Evolutionary conservation across 768 basidiomycete genomes (phyloP), one percentile per base, ranked within the genome.

Genomic region (Boletus bicolor): DNA sequence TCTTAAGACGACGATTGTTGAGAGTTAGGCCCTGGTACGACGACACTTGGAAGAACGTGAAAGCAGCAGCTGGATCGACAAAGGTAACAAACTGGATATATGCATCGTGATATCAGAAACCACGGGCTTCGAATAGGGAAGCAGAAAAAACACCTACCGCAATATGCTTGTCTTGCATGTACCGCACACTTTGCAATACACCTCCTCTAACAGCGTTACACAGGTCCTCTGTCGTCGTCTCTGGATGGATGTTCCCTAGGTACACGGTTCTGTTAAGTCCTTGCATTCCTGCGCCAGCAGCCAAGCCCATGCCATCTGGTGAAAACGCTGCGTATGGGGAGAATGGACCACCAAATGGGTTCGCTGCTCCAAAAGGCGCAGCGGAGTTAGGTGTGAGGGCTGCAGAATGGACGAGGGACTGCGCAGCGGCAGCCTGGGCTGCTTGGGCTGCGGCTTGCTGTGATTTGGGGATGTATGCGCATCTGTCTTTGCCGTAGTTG

Each of bases 401-500:
- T 1, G 78, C 77, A 17, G 79, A 79, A 21, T 82, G 80, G 7
- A 82, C 80, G 12, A 82, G 75, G 12, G 75, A 87, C 68, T 91
- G 89, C 0, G 89, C 89, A 5, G 89, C 90, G n/a, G 87, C 90
- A 26, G 87, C 89, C 65, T 92, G 90, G 7, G 90, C 90, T 48
- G 89, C 88, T 63, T 90, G 89, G 2, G 90, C 90, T 10, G 89
- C 90, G 0, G 84, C 93, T 75, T 89, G 94, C 73, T 89, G 95
- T 36, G 89, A 94, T 76, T 92, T 98, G 62, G 97, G 97, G 26
- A 98, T 89, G 69, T 97, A 98, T 11, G 95, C 95, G 61, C 96
- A 98, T 53, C 96, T 91, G 70, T 99, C 97, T 73, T 99, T 99
- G 66, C 96, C 96, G 65, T 95, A 99, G 73, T 94, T 96, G 72